phyloP scores from a whole-genome alignment of 2,329 filamentous ascomycete genomes.

The Fusarium circinatum region DNA sequence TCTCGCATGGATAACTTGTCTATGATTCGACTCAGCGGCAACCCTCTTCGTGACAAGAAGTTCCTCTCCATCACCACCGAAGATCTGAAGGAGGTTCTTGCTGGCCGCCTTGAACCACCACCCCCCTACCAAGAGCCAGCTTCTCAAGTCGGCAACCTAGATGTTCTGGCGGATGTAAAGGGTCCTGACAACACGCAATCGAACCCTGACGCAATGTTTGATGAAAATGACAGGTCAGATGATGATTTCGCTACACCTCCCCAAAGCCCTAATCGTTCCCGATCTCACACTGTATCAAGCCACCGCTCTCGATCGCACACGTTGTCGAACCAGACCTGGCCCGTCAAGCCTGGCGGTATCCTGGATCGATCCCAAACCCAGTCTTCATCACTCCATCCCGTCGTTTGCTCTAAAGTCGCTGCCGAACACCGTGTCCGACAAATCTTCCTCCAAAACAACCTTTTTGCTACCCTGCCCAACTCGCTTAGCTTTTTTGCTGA shows the following conservation, averaged over 20 bases:
- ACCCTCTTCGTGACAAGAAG: slow-evolving; percentile 89
- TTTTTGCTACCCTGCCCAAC: slow-evolving; percentile 74
- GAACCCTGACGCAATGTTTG: slow-evolving; percentile 12
- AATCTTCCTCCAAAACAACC: slow-evolving; percentile 81
- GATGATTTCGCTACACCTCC: slow-evolving; percentile 67
- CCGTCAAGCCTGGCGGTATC: slow-evolving; percentile 67
- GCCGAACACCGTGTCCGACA: slow-evolving; percentile 62
- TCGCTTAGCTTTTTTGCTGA: slow-evolving; percentile 77
- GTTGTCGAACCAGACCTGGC: slow-evolving; percentile 61
- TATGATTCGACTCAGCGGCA: slow-evolving; percentile 83
- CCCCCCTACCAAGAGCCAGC: slow-evolving; percentile 52
- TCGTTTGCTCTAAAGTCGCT: slow-evolving; percentile 66
- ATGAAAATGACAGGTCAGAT: slow-evolving; percentile 62
- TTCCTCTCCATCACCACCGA: slow-evolving; percentile 83
- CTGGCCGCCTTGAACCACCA: slow-evolving; percentile 71
- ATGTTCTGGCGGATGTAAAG: slow-evolving; percentile 38
- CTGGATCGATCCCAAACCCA: slow-evolving; percentile 77
- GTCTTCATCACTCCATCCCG: slow-evolving; percentile 67
- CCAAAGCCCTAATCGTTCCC: slow-evolving; percentile 59
- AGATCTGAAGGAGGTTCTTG: slow-evolving; percentile 80
- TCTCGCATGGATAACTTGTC: slow-evolving; percentile 81
- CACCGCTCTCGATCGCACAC: slow-evolving; percentile 58
- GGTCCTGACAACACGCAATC: background rate
- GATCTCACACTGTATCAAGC: slow-evolving; percentile 59
- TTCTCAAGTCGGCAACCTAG: slow-evolving; percentile 32